Evolutionary conservation across 2,329 filamentous ascomycete genomes (phyloP).

Genomic region (Aureobasidium vineae): DNA sequence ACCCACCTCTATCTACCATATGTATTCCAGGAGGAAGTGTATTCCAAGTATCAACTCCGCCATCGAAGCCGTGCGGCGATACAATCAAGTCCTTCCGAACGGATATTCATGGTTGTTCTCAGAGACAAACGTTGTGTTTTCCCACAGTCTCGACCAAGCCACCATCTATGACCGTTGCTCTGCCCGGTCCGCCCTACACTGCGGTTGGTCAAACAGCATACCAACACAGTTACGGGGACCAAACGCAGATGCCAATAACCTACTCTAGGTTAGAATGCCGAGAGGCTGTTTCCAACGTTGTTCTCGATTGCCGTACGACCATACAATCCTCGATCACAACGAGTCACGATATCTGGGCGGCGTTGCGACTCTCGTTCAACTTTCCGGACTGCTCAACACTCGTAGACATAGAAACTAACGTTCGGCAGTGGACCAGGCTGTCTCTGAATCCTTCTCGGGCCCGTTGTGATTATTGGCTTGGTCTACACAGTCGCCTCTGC

Average conservation of each 20-base stretch:
- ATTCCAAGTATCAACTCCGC: not conserved
- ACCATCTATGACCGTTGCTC: not conserved
- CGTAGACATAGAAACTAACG: conserved; percentile 16
- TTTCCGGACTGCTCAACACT: not conserved
- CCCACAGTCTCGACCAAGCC: conserved; percentile 8
- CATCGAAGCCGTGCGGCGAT: not conserved
- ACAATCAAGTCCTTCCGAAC: not conserved
- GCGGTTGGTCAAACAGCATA: not conserved
- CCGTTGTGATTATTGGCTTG: conserved; percentile 16
- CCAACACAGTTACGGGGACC: not conserved
- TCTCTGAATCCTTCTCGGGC: not conserved
- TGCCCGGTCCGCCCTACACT: not conserved
- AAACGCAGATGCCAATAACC: conserved; percentile 3
- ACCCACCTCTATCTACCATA: not conserved
- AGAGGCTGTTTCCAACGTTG: conserved; percentile 4
- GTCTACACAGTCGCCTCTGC: not conserved
- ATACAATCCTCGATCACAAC: not conserved
- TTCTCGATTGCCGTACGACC: conserved; percentile 8
- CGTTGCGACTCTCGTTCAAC: not conserved
- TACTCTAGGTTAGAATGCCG: conserved; percentile 8
- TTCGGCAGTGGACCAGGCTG: not conserved
- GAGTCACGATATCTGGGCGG: not conserved
- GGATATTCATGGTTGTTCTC: not conserved
- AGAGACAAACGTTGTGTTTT: conserved; percentile 11
- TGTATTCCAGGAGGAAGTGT: not conserved